These are phyloP conservation scores for Clarireedia sp. DNA, from an alignment of 2,329 filamentous ascomycete genomes.

Conservation along the genomic window DNA sequence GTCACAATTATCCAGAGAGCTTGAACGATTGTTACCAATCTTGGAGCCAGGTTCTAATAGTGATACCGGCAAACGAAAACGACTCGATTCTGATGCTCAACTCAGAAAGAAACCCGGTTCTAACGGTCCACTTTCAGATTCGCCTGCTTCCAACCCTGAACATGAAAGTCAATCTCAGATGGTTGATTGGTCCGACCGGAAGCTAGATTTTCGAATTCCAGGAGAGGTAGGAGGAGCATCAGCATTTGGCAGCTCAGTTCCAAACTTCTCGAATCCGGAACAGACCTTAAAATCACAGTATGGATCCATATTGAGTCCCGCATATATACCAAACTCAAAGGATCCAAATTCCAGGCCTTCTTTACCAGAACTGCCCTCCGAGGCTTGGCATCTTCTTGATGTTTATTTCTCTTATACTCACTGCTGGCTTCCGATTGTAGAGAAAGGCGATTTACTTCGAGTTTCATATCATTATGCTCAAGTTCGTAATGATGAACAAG, in stretches of 20 bases:
- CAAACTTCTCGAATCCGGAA: not conserved
- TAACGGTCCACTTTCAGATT: not conserved
- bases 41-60: conserved; percentile 17
- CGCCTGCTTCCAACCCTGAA: not conserved
- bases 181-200: conserved; percentile 4
- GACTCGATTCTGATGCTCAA: conserved; percentile 19
- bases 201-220: conserved; percentile 1
- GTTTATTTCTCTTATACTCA: conserved; percentile 70
- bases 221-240: not conserved
- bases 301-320: conserved; percentile 19
- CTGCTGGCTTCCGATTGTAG: conserved; percentile 67
- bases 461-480: conserved; percentile 27
- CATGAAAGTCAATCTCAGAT: not conserved
- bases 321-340: conserved; percentile 5
- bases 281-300: conserved; percentile 5
- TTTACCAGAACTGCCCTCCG: conserved; percentile 24
- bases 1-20: conserved; percentile 26
- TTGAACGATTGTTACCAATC: conserved; percentile 26
- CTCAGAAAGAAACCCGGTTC: conserved; percentile 9
- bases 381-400: conserved; percentile 47
- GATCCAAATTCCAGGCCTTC: conserved; percentile 7
- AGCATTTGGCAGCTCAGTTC: not conserved
- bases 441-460: conserved; percentile 43
- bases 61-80: conserved; percentile 22
- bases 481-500: conserved; percentile 8